phyloP scores from a whole-genome alignment of 2,329 filamentous ascomycete genomes.

The Pezicula carpinea region DNA sequence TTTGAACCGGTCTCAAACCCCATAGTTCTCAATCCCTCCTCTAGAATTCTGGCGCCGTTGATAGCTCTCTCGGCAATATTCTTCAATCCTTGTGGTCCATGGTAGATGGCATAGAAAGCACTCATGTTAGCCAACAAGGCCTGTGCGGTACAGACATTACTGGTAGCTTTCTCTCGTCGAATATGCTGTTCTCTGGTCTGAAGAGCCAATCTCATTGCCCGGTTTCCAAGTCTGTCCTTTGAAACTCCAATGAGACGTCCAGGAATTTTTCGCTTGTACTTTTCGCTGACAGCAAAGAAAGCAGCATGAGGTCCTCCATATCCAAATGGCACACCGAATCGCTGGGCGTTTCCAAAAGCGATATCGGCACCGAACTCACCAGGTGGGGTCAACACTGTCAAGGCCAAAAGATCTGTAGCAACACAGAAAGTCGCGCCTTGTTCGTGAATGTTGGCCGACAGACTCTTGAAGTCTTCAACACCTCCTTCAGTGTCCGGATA shows the following conservation, averaged over 20 bases:
- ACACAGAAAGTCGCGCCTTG: constrained; percentile 77
- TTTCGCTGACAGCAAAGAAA: constrained; percentile 89
- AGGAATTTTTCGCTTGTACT: constrained; percentile 91
- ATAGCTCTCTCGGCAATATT: constrained; percentile 77
- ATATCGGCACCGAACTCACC: constrained; percentile 95
- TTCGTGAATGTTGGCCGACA: constrained; percentile 75
- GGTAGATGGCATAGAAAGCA: constrained; percentile 90
- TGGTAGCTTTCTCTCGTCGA: constrained; percentile 91
- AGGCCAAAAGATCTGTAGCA: constrained; percentile 81
- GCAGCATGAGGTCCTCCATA: constrained; percentile 94
- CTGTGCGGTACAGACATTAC: constrained; percentile 95
- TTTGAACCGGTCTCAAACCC: constrained; percentile 60
- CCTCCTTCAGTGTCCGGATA: constrained; percentile 88
- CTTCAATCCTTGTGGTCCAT: constrained; percentile 79
- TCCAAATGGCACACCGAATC: constrained; percentile 87
- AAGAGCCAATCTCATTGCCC: constrained; percentile 76
- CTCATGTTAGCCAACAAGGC: constrained; percentile 93
- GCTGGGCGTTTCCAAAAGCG: constrained; percentile 87
- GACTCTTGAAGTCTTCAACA: constrained; percentile 66
- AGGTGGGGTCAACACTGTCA: constrained; percentile 83
- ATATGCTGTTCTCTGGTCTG: constrained; percentile 97
- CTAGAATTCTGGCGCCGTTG: constrained; percentile 64
- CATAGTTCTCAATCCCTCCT: constrained; percentile 55
- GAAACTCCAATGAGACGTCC: constrained; percentile 87
- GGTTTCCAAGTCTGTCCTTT: constrained; percentile 80